Conservation (phyloP, 208 protist species). For the Herpetomonas samuelpessoai region DNA sequence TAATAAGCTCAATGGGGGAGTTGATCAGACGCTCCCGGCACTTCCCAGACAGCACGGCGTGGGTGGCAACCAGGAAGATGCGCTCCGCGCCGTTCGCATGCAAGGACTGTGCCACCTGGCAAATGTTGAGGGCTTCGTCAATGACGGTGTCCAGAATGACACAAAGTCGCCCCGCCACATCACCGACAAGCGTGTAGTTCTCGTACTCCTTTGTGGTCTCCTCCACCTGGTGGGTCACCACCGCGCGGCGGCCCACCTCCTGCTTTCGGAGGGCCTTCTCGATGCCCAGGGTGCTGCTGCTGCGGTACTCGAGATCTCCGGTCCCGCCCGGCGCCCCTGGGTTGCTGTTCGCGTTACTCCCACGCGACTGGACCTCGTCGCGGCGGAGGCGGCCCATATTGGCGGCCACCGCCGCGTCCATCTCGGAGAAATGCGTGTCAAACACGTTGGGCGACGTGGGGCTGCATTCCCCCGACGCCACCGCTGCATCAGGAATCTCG, state of each 20-base stretch:
- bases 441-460: too few relatives aligned
- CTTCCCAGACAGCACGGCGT: constrained; percentile 70
- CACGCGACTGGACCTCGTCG: too few relatives aligned
- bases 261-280: constrained; percentile 59
- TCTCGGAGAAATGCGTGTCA: too few relatives aligned
- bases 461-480: too few relatives aligned
- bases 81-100: constrained; percentile 56
- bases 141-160: constrained; percentile 78
- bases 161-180: constrained; percentile 66
- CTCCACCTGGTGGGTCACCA: constrained; percentile 21
- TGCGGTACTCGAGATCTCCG: background rate
- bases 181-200: constrained; percentile 68
- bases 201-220: constrained; percentile 24
- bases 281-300: constrained; percentile 50
- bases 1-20: constrained; percentile 72
- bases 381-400: too few relatives aligned
- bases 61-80: constrained; percentile 72
- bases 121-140: constrained; percentile 77
- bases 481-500: too few relatives aligned
- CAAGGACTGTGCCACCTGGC: constrained; percentile 49
- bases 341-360: too few relatives aligned
- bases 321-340: too few relatives aligned
- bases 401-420: too few relatives aligned
- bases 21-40: constrained; percentile 57
- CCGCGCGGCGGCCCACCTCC: constrained; percentile 39